A percentile compares a stretch with the other conserved stretches of the same genome.
Evolutionary conservation across 345 rosid genomes (phyloP).

Genomic region (Populus ilicifolia): DNA sequence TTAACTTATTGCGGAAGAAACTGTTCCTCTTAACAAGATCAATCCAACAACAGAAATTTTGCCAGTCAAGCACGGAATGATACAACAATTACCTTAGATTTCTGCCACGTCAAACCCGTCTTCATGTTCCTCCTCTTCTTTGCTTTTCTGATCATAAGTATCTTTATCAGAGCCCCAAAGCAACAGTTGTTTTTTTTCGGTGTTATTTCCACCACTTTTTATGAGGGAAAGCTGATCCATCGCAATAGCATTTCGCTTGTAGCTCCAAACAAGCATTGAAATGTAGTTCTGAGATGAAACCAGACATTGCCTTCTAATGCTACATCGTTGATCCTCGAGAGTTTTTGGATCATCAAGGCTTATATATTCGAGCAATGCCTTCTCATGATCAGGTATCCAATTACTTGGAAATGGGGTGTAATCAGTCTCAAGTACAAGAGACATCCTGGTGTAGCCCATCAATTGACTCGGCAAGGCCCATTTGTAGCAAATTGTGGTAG

Average conservation of each 20-base stretch:
- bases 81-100: slow-evolving; percentile 13
- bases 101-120: slow-evolving; percentile 16
- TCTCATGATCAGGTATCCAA: slow-evolving; percentile 93
- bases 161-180: not conserved
- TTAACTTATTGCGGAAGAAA: not conserved
- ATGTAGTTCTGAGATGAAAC: slow-evolving; percentile 86
- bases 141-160: not conserved
- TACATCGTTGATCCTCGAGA: slow-evolving; percentile 62
- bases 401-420: slow-evolving; percentile 78
- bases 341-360: slow-evolving; percentile 70
- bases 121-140: slow-evolving; percentile 15
- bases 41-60: not conserved
- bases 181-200: slow-evolving; percentile 24
- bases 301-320: slow-evolving; percentile 71
- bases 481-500: slow-evolving; percentile 73
- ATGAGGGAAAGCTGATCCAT: slow-evolving; percentile 64
- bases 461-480: slow-evolving; percentile 88
- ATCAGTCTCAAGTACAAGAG: slow-evolving; percentile 90
- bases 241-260: slow-evolving; percentile 69
- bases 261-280: slow-evolving; percentile 97
- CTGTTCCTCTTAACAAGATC: not conserved
- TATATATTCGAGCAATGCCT: slow-evolving; percentile 68
- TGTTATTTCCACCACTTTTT: slow-evolving; percentile 17
- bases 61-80: not conserved
- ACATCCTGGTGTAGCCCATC: slow-evolving; percentile 94